Evolutionary conservation across 257 asterid genomes (phyloP), one percentile per base, ranked within the genome.

Genomic region (Nemophila menziesii): DNA sequence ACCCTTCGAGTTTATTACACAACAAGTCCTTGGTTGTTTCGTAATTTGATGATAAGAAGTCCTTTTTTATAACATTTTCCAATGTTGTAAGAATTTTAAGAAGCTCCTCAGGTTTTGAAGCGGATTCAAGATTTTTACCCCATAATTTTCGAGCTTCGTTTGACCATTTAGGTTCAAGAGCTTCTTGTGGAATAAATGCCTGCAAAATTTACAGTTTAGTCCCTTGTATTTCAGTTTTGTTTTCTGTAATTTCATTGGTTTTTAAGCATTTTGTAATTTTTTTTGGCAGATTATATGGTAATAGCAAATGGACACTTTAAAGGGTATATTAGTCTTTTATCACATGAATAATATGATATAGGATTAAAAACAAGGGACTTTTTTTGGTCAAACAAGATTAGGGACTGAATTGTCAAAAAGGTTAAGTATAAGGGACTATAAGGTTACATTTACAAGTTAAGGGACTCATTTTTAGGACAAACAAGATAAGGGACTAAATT

Each of bases 121-220:
- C 74, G 59, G 16, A 46, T 17, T 54, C 72, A 66, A 86, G 57
- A 60, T 76, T 76, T 55, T 53, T 42, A 33, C 70, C 70, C 94
- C 93, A 82, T 5, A 70, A 63, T 52, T 50, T 55, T 52, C 94
- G 61, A 56, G 49, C 62, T 22, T 68, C 79, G 17, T 82, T 86
- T 0, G 90, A 69, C 96, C 96, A 86, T 58, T 48, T 45, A 40
- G 72, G 57, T 46, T 65, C 61, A 37, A 82, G 55, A 63, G 92
- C 89, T 46, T 82, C 92, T 16, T 77, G 69, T 11, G 87, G 92
- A 56, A 82, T 54, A 36, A 69, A 74, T 29, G 79, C 94, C 96
- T 86, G 67, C 63, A 58, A 47, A 54, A 44, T 51, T 52, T 41
- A 18, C 29, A 68, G 24, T 11, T 34, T n/a, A n/a, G n/a, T n/a